Conservation (phyloP, 1,284 basidiomycete species). For the Leucoagaricus sp. region DNA sequence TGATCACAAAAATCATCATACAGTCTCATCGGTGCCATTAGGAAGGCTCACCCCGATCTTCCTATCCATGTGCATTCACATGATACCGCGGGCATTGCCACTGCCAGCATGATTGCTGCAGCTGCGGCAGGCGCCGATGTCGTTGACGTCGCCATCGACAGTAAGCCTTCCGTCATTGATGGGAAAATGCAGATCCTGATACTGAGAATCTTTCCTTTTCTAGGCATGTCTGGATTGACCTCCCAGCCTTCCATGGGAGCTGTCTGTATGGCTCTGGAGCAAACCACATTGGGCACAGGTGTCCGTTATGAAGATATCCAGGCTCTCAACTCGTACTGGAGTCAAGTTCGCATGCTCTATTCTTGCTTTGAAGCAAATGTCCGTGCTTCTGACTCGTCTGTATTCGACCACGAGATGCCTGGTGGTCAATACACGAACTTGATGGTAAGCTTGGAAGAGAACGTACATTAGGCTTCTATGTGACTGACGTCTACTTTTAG, state of each 20-base stretch:
- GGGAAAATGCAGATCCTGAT: slow-evolving; percentile 5
- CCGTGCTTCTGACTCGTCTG: slow-evolving; percentile 93
- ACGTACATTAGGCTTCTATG: slow-evolving; percentile 16
- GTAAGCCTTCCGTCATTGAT: slow-evolving; percentile 46
- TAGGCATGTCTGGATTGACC: slow-evolving; percentile 97
- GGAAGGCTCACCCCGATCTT: slow-evolving; percentile 95
- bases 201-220: neutral
- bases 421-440: slow-evolving; percentile 97
- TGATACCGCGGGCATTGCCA: slow-evolving; percentile 98
- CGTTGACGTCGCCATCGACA: slow-evolving; percentile 98
- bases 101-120: slow-evolving; percentile 94
- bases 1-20: slow-evolving; percentile 9
- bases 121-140: slow-evolving; percentile 97
- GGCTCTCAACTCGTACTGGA: slow-evolving; percentile 98
- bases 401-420: slow-evolving; percentile 99
- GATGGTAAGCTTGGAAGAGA: slow-evolving; percentile 56
- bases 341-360: slow-evolving; percentile 95
- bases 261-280: slow-evolving; percentile 92
- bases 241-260: slow-evolving; percentile 99
- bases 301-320: slow-evolving; percentile 98
- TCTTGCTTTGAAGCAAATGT: slow-evolving; percentile 99
- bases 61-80: slow-evolving; percentile 99
- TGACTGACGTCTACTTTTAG: slow-evolving; percentile 39
- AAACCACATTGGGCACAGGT: slow-evolving; percentile 92
- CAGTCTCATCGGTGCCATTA: slow-evolving; percentile 91